Base-by-base conservation (phyloP, 805 yeast genomes). In the Zygoascus flipseniorum region DNA sequence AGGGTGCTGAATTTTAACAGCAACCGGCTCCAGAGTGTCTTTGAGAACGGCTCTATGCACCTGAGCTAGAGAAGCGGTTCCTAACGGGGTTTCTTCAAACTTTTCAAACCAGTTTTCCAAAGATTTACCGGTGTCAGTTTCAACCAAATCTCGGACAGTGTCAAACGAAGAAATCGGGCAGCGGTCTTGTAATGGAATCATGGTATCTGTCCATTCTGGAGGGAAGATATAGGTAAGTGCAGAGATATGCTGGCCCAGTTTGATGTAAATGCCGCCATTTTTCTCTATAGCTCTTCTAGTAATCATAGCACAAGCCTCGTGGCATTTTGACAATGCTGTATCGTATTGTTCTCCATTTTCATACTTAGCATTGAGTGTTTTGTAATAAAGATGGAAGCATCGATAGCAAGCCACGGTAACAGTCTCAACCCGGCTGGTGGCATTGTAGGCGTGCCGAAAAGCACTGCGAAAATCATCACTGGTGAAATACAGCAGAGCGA, bases 1-100 rank as follows among this genome's bases (percentile, higher is more conserved):
- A 0, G 99, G 99, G 67, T 90, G 98, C 68, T 93, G 99, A 43
- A 92, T 78, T 64, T 93, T 93, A 20, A 93, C 96, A 0, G 99
- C 99, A 2, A 92, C 98, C 62, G 76, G 79, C 55, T 82, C 77
- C 1, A 86, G 87, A 1, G 75, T 76, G 2, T 65, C 70, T 53
- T 72, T 76, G 52, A 90, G 65, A 1, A 68, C 76, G 0, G 95
- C 99, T 23, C 74, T 71, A 69, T 93, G 98, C 5, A 93, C 99
- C 65, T 93, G 99, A 0, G 99, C 99, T 58, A 93, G 74, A 0
- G 97, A 88, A 0, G 99, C 99, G 5, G 88, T 95, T 1, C 99
- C 99, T 43, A 93, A 82, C 0, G 99, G 99, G 9, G 65, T 68
- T 0, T 78, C 76, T 55, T 84, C 78, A 63, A 93, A 87, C 42